A percentile compares a stretch with the other conserved stretches of the same genome.
Evolutionary conservation across 176 grass and related monocot species (phyloP).

Genomic region (Poa pratensis): DNA sequence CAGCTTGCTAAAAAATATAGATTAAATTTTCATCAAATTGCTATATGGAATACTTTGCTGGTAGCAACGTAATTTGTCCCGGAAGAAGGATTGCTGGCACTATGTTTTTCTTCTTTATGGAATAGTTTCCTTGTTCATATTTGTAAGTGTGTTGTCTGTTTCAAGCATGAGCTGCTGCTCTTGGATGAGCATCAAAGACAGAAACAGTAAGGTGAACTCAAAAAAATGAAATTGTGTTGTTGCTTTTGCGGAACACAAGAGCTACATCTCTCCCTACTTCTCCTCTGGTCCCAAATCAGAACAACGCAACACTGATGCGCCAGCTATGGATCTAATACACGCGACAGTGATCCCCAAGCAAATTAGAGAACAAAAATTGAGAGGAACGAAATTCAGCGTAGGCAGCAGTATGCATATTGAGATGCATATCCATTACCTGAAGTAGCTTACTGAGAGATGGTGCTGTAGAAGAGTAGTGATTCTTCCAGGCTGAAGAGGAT

Average conservation of each 20-base stretch:
- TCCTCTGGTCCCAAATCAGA: no score
- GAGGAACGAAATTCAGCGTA: no score
- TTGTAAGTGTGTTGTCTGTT: constrained; percentile 3
- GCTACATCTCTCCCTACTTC: not conserved
- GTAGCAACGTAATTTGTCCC: constrained; percentile 17
- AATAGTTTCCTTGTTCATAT: not conserved
- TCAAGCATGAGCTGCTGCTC: constrained; percentile 27
- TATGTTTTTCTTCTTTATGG: not conserved
- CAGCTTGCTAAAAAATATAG: no score
- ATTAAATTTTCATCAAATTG: no score
- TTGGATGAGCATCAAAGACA: constrained; percentile 23
- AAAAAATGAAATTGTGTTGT: constrained; percentile 7
- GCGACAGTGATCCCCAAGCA: no score
- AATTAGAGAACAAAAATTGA: no score
- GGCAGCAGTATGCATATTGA: no score
- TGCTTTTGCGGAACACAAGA: constrained; percentile 12
- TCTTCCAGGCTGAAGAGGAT: not conserved
- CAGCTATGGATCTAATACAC: no score
- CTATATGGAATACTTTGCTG: not conserved
- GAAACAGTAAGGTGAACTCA: constrained; percentile 27
- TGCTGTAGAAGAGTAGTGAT: not conserved
- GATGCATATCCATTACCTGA: no score
- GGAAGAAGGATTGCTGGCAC: constrained; percentile 18
- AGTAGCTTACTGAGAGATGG: no score
- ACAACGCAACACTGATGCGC: no score